Evolutionary conservation across 2,329 filamentous ascomycete species (phyloP).

Genomic region (Myriosclerotinia scirpicola): DNA sequence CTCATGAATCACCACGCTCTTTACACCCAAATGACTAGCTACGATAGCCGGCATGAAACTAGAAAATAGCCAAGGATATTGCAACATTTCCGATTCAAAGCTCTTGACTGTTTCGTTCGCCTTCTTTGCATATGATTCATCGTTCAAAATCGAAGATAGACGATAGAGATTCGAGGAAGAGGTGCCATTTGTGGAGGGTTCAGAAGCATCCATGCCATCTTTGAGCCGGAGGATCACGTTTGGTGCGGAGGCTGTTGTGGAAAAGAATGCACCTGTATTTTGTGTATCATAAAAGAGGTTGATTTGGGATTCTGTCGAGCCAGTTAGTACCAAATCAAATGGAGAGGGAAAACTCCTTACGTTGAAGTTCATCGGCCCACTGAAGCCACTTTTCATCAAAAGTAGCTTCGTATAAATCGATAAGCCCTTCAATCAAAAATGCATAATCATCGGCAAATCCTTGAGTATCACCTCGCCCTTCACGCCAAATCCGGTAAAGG

Average conservation of each 20-base stretch:
- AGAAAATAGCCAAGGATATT: slow-evolving; percentile 90
- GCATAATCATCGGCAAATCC: slow-evolving; percentile 96
- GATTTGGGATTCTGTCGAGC: slow-evolving; percentile 65
- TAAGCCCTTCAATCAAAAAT: slow-evolving; percentile 77
- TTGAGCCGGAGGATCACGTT: slow-evolving; percentile 84
- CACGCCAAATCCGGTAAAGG: slow-evolving; percentile 73
- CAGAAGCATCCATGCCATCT: slow-evolving; percentile 89
- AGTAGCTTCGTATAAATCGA: slow-evolving; percentile 82
- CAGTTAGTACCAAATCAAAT: slow-evolving; percentile 18
- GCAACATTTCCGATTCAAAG: slow-evolving; percentile 87
- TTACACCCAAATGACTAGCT: slow-evolving; percentile 65
- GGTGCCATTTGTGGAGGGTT: slow-evolving; percentile 86
- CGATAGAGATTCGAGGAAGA: slow-evolving; percentile 87
- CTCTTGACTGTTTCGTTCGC: slow-evolving; percentile 76
- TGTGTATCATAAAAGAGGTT: slow-evolving; percentile 70
- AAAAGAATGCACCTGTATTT: slow-evolving; percentile 64
- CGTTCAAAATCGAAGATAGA: slow-evolving; percentile 67
- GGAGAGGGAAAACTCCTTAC: slow-evolving; percentile 44
- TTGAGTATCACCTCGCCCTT: slow-evolving; percentile 61
- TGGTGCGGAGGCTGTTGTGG: slow-evolving; percentile 60
- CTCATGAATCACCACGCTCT: slow-evolving; percentile 53
- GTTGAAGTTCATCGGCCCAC: slow-evolving; percentile 80
- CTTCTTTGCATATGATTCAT: slow-evolving; percentile 60
- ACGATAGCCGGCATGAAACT: slow-evolving; percentile 77
- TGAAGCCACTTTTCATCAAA: slow-evolving; percentile 72